Evolutionary conservation across 1,284 basidiomycete genomes (phyloP).

Genomic region (Sporisorium sorghi): DNA sequence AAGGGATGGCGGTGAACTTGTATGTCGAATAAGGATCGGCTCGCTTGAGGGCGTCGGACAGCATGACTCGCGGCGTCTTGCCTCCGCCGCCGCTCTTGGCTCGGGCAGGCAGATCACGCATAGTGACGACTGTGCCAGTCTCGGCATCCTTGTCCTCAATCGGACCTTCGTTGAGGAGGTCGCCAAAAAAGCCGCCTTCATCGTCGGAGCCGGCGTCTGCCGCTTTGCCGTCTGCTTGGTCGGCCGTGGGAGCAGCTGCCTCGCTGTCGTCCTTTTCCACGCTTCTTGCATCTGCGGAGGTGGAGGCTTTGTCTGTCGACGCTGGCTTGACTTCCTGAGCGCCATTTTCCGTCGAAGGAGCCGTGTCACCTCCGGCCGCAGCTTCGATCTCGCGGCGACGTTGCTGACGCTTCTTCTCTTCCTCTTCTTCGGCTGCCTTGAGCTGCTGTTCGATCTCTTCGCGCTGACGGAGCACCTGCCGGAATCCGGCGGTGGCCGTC

Average conservation of each 20-base stretch:
- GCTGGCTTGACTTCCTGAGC: background rate
- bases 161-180: constrained; percentile 80
- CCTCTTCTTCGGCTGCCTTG: constrained; percentile 44
- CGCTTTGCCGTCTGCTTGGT: constrained; percentile 6
- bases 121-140: constrained; percentile 39
- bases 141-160: constrained; percentile 75
- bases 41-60: constrained; percentile 67
- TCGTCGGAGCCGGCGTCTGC: constrained; percentile 26
- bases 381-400: constrained; percentile 73
- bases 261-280: background rate
- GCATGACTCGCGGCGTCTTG: constrained; percentile 61
- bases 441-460: constrained; percentile 48
- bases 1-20: constrained; percentile 72
- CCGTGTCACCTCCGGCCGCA: constrained; percentile 19
- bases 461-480: constrained; percentile 57
- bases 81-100: constrained; percentile 57
- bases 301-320: background rate
- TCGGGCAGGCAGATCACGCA: constrained; percentile 53
- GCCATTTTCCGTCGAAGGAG: constrained; percentile 8
- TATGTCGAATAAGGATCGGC: constrained; percentile 80
- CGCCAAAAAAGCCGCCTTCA: constrained; percentile 78
- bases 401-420: constrained; percentile 68
- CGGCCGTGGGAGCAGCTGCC: background rate
- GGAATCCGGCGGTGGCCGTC: constrained; percentile 50
- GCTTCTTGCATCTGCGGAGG: background rate